phyloP scores from a whole-genome alignment of 306 rosid species.

The Pterocarpus macrocarpus region DNA sequence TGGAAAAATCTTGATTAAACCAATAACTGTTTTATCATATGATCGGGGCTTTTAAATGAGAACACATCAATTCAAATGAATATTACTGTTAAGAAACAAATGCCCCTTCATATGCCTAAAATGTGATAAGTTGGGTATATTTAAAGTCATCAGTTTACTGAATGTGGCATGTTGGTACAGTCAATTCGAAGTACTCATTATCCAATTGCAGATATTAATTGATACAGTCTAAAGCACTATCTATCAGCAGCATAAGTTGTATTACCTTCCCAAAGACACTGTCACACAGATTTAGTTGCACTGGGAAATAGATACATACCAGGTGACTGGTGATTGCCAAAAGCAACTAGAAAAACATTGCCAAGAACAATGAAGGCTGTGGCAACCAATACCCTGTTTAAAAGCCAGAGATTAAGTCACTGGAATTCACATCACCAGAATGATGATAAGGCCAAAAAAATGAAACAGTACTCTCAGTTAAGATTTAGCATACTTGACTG shows the following conservation, averaged over 20 bases:
- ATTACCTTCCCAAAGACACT: not conserved
- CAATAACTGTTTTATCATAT: constrained; percentile 10
- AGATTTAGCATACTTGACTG: constrained; percentile 84
- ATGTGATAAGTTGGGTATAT: not conserved
- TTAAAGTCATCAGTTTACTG: not conserved
- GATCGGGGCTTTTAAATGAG: not conserved
- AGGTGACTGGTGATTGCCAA: constrained; percentile 99
- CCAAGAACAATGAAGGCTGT: constrained; percentile 98
- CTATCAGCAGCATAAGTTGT: not conserved
- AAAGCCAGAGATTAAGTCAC: constrained; percentile 36
- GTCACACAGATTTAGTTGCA: constrained; percentile 3
- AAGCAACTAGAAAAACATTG: constrained; percentile 90
- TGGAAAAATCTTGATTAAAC: not conserved
- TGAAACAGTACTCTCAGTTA: constrained; percentile 46
- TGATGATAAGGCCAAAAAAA: not conserved
- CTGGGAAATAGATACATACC: constrained; percentile 58
- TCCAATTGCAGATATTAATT: constrained; percentile 2
- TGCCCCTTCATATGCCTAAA: not conserved
- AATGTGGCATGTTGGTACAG: constrained; percentile 11
- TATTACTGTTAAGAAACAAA: not conserved
- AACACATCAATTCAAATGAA: constrained; percentile 1
- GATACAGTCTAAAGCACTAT: constrained; percentile 20
- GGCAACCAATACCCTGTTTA: constrained; percentile 90
- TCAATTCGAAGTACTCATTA: not conserved
- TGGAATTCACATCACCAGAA: constrained; percentile 19